phyloP scores from a whole-genome alignment of 768 basidiomycete genomes.

The Cystofilobasidium ferigula region DNA sequence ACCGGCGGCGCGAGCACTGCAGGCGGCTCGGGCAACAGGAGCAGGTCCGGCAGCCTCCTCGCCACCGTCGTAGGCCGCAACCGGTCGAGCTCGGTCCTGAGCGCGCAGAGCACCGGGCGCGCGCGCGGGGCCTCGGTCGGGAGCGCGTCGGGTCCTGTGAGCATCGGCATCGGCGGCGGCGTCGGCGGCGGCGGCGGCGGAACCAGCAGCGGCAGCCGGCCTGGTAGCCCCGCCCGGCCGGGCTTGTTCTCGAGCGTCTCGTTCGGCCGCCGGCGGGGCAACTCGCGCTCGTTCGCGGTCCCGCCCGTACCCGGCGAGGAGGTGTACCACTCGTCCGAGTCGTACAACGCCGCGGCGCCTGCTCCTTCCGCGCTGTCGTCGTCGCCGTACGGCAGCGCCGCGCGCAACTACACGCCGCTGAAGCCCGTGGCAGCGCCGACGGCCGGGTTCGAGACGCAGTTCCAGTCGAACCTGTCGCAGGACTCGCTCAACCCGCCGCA shows the following conservation, averaged over 20 bases:
- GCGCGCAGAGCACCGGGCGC: not conserved
- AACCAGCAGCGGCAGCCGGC: not conserved
- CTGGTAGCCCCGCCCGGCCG: slow-evolving; percentile 11
- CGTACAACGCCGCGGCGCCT: not conserved
- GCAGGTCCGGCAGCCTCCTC: slow-evolving; percentile 4
- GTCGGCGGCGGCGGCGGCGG: not conserved
- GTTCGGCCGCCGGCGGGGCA: slow-evolving; percentile 10
- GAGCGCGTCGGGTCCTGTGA: not conserved
- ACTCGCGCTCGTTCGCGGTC: slow-evolving; percentile 1
- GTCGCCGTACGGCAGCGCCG: too few species aligned
- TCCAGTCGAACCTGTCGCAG: not conserved
- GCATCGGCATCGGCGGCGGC: too few species aligned
- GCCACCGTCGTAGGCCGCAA: not conserved
- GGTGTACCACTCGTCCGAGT: not conserved
- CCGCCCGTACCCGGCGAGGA: not conserved
- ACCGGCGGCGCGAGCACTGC: not conserved
- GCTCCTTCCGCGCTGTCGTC: not conserved
- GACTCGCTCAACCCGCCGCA: not conserved
- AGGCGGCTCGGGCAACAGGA: not conserved
- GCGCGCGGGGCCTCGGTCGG: slow-evolving; percentile 13
- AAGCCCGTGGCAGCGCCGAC: too few species aligned
- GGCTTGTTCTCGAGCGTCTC: slow-evolving; percentile 17
- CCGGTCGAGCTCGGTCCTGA: not conserved
- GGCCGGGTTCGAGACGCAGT: slow-evolving; percentile 9
- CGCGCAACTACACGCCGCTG: too few species aligned